Evolutionary conservation across 345 rosid species (phyloP), one percentile per base, ranked within the genome.

Genomic region (Tarenaya hassleriana): DNA sequence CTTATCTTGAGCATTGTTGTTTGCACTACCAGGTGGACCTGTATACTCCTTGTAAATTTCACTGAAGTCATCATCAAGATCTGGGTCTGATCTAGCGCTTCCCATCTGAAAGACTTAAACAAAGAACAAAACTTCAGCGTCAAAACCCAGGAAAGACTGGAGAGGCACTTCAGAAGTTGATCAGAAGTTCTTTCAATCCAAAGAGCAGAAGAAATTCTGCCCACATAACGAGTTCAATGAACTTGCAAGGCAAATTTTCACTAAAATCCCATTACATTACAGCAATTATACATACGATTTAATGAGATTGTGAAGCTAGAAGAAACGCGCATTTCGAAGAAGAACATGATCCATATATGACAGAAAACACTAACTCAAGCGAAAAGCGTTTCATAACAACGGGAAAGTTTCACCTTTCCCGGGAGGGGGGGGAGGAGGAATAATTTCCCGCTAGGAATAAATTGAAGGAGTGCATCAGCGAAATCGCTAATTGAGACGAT

Each of bases 1-100:
- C 67, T 46, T 68, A 18, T 88, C 94, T 61, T 75, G 79, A 34
- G 69, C 50, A 62, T 24, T 69, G 62, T 58, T 57, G 24, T 67
- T 69, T 0, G 46, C 49, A n/a, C 75, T 58, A 17, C 76, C 68
- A 9, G 58, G 66, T 19, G 98, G 98, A 14, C 96, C 98, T 7
- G 96, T 92, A 49, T 92, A 88, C 64, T 88, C 98, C 75, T 92
- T 92, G 81, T 92, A 92, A 52, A 92, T 72, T 54, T 92, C 95
- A 66, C 84, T 83, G 47, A 92, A 92, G 55, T 92, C 98, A 63
- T 91, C 98, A 67, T 92, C 96, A 6, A 67, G 61, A 47, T 91
- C 96, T 16, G 72, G 74, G 71, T 85, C 96, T 24, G 80, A 69
- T 72, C 82, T 76, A 21, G 80, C 73, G 46, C 76, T 81, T 49